Percentiles rank a stretch among this genome's conserved stretches.
Evolutionary conservation across 2,329 filamentous ascomycete species (phyloP).

Genomic region (Sporothrix euskadiensis): DNA sequence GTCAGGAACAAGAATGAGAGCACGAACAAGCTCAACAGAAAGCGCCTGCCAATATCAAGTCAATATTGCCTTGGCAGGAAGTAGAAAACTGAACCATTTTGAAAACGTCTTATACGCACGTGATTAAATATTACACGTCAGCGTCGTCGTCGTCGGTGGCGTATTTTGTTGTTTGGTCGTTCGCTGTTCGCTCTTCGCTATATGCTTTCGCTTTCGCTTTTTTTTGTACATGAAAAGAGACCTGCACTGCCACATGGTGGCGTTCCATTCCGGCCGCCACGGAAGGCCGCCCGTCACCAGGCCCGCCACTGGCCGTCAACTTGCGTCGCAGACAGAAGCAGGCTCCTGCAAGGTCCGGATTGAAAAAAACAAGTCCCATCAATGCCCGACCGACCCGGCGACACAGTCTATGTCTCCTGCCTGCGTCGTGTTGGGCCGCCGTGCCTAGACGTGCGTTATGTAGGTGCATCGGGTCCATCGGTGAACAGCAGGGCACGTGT

Average conservation of each 20-base stretch:
- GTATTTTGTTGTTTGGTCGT: not conserved
- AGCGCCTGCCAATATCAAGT: not conserved
- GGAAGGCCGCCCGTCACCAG: not conserved
- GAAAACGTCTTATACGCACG: not conserved
- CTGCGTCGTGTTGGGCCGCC: conserved; percentile 1
- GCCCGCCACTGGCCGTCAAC: too few species aligned
- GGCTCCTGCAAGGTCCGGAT: conserved; percentile 4
- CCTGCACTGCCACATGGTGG: conserved; percentile 20
- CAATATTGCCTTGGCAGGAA: not conserved
- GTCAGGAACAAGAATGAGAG: not conserved
- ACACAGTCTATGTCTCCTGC: not conserved
- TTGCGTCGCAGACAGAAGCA: not conserved
- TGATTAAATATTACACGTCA: conserved; percentile 12
- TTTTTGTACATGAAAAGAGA: not conserved
- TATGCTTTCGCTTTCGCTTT: not conserved
- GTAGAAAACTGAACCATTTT: not conserved
- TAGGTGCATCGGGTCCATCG: not conserved
- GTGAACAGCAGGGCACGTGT: not conserved
- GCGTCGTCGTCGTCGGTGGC: not conserved
- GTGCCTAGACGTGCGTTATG: not conserved
- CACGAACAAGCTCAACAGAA: not conserved
- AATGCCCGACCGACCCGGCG: not conserved
- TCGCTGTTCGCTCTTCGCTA: too few species aligned
- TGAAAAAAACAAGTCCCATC: not conserved
- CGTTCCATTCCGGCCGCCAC: not conserved